Percentiles rank a stretch among this genome's conserved stretches.
phyloP scores from a whole-genome alignment of 768 basidiomycete species.

The Tylopilus plumbeoviolaceoides region DNA sequence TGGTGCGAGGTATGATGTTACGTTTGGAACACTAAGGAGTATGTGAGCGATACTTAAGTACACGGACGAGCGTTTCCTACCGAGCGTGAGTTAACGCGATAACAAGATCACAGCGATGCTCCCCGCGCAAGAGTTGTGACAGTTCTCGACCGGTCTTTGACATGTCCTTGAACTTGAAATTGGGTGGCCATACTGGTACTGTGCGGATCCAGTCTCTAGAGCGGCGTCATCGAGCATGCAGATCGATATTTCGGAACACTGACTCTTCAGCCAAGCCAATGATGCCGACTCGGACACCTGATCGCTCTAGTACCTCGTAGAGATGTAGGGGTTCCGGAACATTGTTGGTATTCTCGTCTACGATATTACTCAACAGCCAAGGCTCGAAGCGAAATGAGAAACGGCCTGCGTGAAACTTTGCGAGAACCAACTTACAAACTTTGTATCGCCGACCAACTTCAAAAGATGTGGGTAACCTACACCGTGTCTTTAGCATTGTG shows the following conservation, averaged over 20 bases:
- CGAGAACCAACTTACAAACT: constrained; percentile 52
- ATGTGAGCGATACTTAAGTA: not conserved
- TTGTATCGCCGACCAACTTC: constrained; percentile 66
- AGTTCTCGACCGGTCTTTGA: constrained; percentile 63
- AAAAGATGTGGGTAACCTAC: constrained; percentile 61
- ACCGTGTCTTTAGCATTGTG: not conserved
- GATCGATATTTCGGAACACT: constrained; percentile 5
- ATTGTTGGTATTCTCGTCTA: constrained; percentile 58
- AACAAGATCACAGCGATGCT: constrained; percentile 72
- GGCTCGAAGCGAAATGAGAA: constrained; percentile 45
- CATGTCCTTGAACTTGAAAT: constrained; percentile 78
- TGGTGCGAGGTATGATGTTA: constrained; percentile 5
- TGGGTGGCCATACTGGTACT: constrained; percentile 79
- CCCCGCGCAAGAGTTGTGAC: constrained; percentile 67
- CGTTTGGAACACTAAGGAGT: constrained; percentile 28
- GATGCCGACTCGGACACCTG: constrained; percentile 69
- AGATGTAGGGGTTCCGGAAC: constrained; percentile 60
- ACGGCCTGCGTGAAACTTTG: not conserved
- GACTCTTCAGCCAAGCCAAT: constrained; percentile 89
- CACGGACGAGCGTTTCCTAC: constrained; percentile 31
- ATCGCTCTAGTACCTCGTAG: constrained; percentile 64
- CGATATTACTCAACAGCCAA: constrained; percentile 87
- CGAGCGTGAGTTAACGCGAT: constrained; percentile 84
- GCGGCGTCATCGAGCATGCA: not conserved
- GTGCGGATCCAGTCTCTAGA: constrained; percentile 86